Evolutionary conservation across 2,329 filamentous ascomycete genomes (phyloP), one percentile per base, ranked within the genome.

Genomic region (Claviceps fusiformis): DNA sequence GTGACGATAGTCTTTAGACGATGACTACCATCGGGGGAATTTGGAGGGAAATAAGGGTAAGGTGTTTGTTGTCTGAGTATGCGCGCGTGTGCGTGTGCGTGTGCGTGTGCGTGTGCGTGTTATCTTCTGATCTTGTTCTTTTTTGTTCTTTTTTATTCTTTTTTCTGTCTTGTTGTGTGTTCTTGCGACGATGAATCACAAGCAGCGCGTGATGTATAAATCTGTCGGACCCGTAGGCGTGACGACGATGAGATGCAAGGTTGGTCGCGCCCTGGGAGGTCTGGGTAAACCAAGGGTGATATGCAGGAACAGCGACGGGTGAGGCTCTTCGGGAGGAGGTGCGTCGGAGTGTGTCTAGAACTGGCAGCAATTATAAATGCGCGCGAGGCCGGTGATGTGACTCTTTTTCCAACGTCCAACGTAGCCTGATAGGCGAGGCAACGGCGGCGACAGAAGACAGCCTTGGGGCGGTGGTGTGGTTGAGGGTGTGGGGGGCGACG

Each of bases 361-460:
- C 19, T 9, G 17, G 61, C 41, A 54, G 60, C 62, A 58, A 61
- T 63, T 67, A 66, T 69, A 69, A 68, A 62, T 61, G 55, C 56
- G 44, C 15, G 50, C 47, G 61, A 19, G 19, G 19, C 46, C 47
- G 62, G 63, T 62, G 62, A 64, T 62, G 62, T 69, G 68, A 70
- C 65, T n/a, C n/a, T 65, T 62, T 67, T 61, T 41, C 15, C 39
- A 17, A 41, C 5, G 39, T 5, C 15, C 24, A 63, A 61, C 60
- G 63, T 62, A 63, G 66, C 62, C 64, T 65, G 57, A 62, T 66
- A 65, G 67, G 65, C 65, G 62, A 68, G 65, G 65, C 62, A 44
- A 29, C 46, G 46, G 50, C 44, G 62, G 63, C 61, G 56, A 56
- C 31, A 48, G 47, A 19, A 27, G 45, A 55, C 54, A 55, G 55